Percentiles rank a stretch among this genome's conserved stretches.
Evolutionary conservation across 2,329 filamentous ascomycete species (phyloP).

Genomic region (Xylaria sp.): DNA sequence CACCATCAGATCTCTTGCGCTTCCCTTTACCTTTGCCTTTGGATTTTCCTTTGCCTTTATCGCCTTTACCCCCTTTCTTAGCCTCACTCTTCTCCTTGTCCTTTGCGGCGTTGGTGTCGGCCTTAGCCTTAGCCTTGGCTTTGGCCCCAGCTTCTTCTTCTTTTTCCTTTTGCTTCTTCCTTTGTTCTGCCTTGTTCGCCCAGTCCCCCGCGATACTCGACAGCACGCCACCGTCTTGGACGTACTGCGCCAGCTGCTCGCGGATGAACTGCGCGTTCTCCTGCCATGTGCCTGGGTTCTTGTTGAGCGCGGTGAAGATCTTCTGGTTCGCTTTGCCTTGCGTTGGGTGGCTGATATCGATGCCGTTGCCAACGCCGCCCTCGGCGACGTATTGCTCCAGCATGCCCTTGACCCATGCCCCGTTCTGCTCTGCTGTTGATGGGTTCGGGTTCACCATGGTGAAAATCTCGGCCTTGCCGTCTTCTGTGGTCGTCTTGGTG

Average conservation of each 20-base stretch:
- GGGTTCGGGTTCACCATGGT: neutral
- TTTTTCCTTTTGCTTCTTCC: neutral
- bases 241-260: neutral
- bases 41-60: too few species aligned
- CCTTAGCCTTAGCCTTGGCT: too few species aligned
- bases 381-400: neutral
- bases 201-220: neutral
- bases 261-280: neutral
- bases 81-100: neutral
- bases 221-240: neutral
- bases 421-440: neutral
- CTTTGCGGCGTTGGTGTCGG: too few species aligned
- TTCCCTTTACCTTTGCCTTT: too few species aligned
- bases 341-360: too few species aligned
- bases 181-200: neutral
- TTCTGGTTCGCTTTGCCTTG: neutral
- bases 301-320: neutral
- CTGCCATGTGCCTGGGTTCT: neutral
- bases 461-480: neutral
- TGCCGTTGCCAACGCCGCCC: neutral
- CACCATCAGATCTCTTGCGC: slow-evolving; percentile 21
- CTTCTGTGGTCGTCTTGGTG: neutral
- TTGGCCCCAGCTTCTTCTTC: neutral
- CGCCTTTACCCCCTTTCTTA: neutral
- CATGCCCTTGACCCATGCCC: neutral